A percentile compares a stretch with the other conserved stretches of the same genome.
phyloP scores from a whole-genome alignment of 495 filamentous ascomycete species.

The Glonium stellatum region DNA sequence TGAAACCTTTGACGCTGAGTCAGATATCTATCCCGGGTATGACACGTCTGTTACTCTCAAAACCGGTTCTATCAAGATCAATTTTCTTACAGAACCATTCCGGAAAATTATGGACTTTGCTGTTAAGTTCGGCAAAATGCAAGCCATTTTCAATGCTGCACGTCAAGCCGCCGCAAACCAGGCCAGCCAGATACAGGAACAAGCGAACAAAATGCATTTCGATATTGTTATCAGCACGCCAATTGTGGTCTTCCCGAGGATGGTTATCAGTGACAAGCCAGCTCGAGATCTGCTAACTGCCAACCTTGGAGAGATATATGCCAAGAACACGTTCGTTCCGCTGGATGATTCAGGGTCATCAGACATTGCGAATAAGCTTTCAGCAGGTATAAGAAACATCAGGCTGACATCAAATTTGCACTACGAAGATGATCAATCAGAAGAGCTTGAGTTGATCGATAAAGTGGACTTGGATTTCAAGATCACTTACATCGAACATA shows the following conservation, averaged over 20 bases:
- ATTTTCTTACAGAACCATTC: slow-evolving; percentile 94
- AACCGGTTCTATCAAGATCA: slow-evolving; percentile 90
- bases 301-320: slow-evolving; percentile 94
- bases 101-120: slow-evolving; percentile 96
- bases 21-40: slow-evolving; percentile 80
- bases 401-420: slow-evolving; percentile 84
- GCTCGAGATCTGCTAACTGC: slow-evolving; percentile 79
- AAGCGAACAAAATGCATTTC: slow-evolving; percentile 81
- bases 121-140: slow-evolving; percentile 99
- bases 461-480: slow-evolving; percentile 91
- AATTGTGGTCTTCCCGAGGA: slow-evolving; percentile 85
- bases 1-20: slow-evolving; percentile 80
- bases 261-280: slow-evolving; percentile 54
- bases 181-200: slow-evolving; percentile 86
- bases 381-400: slow-evolving; percentile 86
- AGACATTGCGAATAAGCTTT: slow-evolving; percentile 77
- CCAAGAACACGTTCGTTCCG: slow-evolving; percentile 81
- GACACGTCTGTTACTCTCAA: slow-evolving; percentile 83
- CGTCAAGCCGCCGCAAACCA: slow-evolving; percentile 91
- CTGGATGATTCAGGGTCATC: slow-evolving; percentile 65
- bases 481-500: slow-evolving; percentile 84
- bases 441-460: slow-evolving; percentile 92
- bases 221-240: slow-evolving; percentile 90
- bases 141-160: slow-evolving; percentile 96
- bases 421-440: slow-evolving; percentile 60